Evolutionary conservation across 2,329 filamentous ascomycete species (phyloP).

Genomic region (Fusarium subglutinans): DNA sequence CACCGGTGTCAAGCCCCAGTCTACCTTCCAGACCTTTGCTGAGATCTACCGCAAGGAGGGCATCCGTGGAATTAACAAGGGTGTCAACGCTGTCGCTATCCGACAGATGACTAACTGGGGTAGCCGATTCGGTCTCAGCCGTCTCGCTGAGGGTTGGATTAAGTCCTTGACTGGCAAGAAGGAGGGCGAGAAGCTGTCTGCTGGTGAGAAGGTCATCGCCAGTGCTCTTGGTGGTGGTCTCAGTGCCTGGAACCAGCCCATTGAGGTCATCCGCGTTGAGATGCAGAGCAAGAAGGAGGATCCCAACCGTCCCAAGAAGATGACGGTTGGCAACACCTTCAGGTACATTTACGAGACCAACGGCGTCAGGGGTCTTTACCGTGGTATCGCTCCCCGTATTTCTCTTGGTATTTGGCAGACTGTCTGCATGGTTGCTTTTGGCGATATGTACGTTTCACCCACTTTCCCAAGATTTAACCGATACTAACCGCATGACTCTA

Average conservation of each 20-base stretch:
- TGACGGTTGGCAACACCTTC: slow-evolving; percentile 90
- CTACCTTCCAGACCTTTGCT: slow-evolving; percentile 95
- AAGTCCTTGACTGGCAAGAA: slow-evolving; percentile 81
- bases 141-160: slow-evolving; percentile 90
- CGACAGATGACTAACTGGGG: slow-evolving; percentile 99
- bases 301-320: slow-evolving; percentile 97
- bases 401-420: slow-evolving; percentile 98
- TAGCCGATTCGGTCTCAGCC: slow-evolving; percentile 90
- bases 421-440: slow-evolving; percentile 98
- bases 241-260: slow-evolving; percentile 98
- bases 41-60: slow-evolving; percentile 96
- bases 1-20: slow-evolving; percentile 82
- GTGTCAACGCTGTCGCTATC: slow-evolving; percentile 98
- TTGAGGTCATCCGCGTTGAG: slow-evolving; percentile 99
- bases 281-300: slow-evolving; percentile 99
- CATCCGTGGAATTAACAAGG: slow-evolving; percentile 95
- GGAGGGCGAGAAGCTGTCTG: slow-evolving; percentile 78
- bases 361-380: slow-evolving; percentile 91
- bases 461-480: neutral
- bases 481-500: slow-evolving; percentile 47
- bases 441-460: slow-evolving; percentile 83
- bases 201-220: slow-evolving; percentile 88
- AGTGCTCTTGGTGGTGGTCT: slow-evolving; percentile 90
- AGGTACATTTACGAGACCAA: slow-evolving; percentile 91
- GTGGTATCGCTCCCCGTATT: slow-evolving; percentile 92